These are phyloP conservation scores for Alternaria arborescens DNA, from an alignment of 2,329 filamentous ascomycete species.

Conservation along the genomic window DNA sequence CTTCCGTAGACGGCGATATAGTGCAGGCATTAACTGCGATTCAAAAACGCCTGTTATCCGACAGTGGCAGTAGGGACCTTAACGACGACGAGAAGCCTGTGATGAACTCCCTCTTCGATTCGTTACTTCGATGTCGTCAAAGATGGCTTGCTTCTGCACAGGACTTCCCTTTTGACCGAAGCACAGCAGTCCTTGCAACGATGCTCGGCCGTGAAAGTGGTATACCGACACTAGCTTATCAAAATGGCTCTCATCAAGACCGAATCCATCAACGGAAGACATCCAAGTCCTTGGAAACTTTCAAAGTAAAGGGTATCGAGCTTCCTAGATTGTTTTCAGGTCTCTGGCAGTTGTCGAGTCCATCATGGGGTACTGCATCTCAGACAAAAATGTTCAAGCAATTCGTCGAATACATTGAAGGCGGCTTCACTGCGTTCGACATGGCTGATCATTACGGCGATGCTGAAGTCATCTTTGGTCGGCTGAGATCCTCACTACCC, in stretches of 20 bases:
- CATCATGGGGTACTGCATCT: neutral
- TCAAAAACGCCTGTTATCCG: neutral
- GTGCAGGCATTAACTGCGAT: neutral
- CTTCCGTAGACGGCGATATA: neutral
- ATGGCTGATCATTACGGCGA: neutral
- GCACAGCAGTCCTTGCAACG: neutral
- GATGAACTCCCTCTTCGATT: neutral
- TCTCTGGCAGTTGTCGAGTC: neutral
- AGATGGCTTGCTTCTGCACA: neutral
- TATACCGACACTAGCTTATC: neutral
- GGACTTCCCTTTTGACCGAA: neutral
- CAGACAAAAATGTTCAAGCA: neutral
- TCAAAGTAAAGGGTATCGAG: neutral
- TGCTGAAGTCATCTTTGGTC: neutral
- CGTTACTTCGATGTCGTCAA: neutral
- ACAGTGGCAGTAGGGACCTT: neutral
- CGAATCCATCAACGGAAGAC: neutral
- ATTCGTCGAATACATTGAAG: neutral
- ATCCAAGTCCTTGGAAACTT: neutral
- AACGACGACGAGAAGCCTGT: neutral
- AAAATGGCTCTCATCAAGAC: neutral
- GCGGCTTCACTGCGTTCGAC: neutral
- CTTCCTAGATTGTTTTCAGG: neutral
- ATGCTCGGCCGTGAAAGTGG: neutral
- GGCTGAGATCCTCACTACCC: neutral